These are phyloP conservation scores for Cylindrotheca fusiformis DNA, from an alignment of 108 stramenopile genomes.

Conservation along the genomic window DNA sequence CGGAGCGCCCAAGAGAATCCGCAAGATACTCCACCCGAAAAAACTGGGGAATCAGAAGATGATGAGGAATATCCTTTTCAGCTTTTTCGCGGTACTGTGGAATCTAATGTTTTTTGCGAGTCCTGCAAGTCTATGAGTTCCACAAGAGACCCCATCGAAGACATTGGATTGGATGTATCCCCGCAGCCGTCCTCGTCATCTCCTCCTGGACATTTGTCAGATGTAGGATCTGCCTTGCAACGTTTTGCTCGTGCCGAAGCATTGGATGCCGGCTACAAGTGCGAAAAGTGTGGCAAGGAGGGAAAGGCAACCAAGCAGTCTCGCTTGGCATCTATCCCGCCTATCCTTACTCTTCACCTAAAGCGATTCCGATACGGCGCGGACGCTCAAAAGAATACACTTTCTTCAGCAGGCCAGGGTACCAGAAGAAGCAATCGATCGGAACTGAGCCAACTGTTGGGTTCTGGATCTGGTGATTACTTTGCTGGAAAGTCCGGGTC, in stretches of 20 bases:
- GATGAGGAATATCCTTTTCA: constrained; percentile 79
- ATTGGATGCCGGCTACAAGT: constrained; percentile 85
- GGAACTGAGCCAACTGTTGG: constrained; percentile 45
- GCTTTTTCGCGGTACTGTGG: constrained; percentile 81
- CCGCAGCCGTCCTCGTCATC: constrained; percentile 33
- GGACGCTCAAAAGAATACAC: constrained; percentile 7
- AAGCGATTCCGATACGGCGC: constrained; percentile 85
- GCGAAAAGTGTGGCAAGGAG: constrained; percentile 82
- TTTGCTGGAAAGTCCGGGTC: constrained; percentile 69
- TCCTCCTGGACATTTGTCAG: constrained; percentile 37
- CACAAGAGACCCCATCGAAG: constrained; percentile 88
- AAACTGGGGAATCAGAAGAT: constrained; percentile 11
- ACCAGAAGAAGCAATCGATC: constrained; percentile 36
- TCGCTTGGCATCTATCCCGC: constrained; percentile 78
- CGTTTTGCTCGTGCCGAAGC: constrained; percentile 72
- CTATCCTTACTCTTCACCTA: constrained; percentile 83
- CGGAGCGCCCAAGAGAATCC: constrained; percentile 25
- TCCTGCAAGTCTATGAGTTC: constrained; percentile 60
- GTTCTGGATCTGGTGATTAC: constrained; percentile 18
- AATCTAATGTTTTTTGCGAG: constrained; percentile 78
- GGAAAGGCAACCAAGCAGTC: constrained; percentile 83
- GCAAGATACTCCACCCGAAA: constrained; percentile 29
- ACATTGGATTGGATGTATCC: constrained; percentile 83
- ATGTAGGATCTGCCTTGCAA: constrained; percentile 66
- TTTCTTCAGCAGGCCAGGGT: constrained; percentile 9